Evolutionary conservation across 345 rosid genomes (phyloP).

Genomic region (Litchi chinensis): DNA sequence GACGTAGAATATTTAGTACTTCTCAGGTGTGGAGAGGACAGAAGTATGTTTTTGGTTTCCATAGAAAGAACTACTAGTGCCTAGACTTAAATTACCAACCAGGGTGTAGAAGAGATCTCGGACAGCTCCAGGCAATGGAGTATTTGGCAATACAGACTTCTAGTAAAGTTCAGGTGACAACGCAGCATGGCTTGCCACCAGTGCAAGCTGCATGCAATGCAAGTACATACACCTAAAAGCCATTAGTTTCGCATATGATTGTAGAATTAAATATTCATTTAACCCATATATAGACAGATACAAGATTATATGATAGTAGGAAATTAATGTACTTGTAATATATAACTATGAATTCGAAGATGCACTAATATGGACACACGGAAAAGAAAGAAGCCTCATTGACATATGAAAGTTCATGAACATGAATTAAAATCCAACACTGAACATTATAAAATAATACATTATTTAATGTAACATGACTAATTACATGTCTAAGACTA

Average conservation of each 20-base stretch:
- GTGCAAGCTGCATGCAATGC: slow-evolving; percentile 38
- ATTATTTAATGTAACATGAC: too few relatives aligned
- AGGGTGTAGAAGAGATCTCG: slow-evolving; percentile 45
- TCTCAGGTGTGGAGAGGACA: background rate
- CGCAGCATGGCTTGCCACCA: slow-evolving; percentile 51
- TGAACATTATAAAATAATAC: too few relatives aligned
- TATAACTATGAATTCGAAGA: background rate
- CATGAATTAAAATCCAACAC: too few relatives aligned
- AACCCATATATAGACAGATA: background rate
- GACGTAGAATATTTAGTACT: background rate
- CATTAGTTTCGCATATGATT: background rate
- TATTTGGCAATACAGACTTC: slow-evolving; percentile 54
- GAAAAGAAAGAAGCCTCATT: background rate
- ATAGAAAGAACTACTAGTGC: background rate
- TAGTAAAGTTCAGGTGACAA: slow-evolving; percentile 54
- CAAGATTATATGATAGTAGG: background rate
- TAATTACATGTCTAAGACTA: too few relatives aligned
- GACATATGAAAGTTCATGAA: too few relatives aligned
- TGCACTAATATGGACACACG: background rate
- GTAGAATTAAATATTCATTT: background rate
- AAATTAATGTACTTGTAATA: too few relatives aligned
- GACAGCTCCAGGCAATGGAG: slow-evolving; percentile 60
- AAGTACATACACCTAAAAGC: background rate
- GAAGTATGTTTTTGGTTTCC: background rate
- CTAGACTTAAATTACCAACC: slow-evolving; percentile 25